Evolutionary conservation across 23 red algal species (phyloP).

Genomic region (Gracilariopsis chorda): DNA sequence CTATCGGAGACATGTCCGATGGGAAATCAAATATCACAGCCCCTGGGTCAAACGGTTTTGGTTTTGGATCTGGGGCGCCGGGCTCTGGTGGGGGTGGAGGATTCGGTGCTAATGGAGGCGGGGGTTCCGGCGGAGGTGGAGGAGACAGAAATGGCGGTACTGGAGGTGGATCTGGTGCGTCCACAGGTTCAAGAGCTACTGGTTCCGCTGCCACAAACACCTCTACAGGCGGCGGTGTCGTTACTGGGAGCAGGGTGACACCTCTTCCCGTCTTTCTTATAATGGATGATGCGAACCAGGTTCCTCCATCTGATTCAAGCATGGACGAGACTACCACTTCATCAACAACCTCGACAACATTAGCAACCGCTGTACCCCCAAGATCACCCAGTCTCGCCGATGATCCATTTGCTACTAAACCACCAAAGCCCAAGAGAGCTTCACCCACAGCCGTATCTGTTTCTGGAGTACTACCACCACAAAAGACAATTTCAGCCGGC

Average conservation of each 20-base stretch:
- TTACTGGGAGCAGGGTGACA: conserved; percentile 5
- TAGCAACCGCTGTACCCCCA: not conserved
- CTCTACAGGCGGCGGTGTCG: conserved; percentile 17
- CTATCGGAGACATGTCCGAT: not conserved
- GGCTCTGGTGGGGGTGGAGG: conserved; percentile 36
- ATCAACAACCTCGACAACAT: not conserved
- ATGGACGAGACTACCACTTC: not conserved
- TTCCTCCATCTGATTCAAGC: not conserved
- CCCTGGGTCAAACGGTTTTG: conserved; percentile 23
- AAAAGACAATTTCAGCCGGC: too few species aligned
- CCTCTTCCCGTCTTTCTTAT: not conserved
- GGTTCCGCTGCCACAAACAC: conserved; percentile 38
- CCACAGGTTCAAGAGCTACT: conserved; percentile 4
- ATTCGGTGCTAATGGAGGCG: conserved; percentile 45
- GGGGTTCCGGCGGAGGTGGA: conserved; percentile 31
- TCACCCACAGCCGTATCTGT: not conserved
- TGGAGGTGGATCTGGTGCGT: conserved; percentile 37
- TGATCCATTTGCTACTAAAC: not conserved
- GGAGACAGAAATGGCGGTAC: conserved; percentile 32
- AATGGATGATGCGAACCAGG: not conserved
- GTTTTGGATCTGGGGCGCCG: conserved; percentile 45
- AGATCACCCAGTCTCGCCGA: not conserved
- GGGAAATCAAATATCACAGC: not conserved
- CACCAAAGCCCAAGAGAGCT: not conserved
- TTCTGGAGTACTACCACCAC: not conserved